A percentile compares a stretch with the other conserved stretches of the same genome.
phyloP scores from a whole-genome alignment of 1,284 basidiomycete genomes.

The Porogramme epimiltina region DNA sequence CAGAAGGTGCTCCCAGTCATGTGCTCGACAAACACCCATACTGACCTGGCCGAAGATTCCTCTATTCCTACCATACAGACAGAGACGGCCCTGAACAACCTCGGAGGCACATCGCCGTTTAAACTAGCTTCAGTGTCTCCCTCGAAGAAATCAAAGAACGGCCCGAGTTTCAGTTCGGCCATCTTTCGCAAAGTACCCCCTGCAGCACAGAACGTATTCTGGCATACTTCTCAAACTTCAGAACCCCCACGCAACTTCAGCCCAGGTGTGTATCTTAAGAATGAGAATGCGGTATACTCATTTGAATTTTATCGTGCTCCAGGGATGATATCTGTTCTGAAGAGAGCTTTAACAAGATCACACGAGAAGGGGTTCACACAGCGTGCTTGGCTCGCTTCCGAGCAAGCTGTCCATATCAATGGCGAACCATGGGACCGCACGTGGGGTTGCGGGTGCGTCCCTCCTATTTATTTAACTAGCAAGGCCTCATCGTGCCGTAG shows the following conservation, averaged over 20 bases:
- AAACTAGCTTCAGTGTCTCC: slow-evolving; percentile 1
- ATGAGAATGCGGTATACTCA: no score
- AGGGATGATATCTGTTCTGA: slow-evolving; percentile 74
- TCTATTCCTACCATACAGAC: no score
- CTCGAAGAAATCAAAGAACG: slow-evolving; percentile 7
- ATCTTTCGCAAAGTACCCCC: neutral
- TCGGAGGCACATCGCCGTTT: neutral
- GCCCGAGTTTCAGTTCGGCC: slow-evolving; percentile 8
- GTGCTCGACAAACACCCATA: neutral
- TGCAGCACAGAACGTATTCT: slow-evolving; percentile 57
- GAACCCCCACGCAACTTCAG: slow-evolving; percentile 70
- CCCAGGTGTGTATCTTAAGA: no score
- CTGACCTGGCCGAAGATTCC: neutral
- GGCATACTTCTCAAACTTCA: slow-evolving; percentile 50
- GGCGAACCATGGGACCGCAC: slow-evolving; percentile 58
- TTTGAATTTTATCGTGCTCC: no score
- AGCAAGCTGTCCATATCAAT: slow-evolving; percentile 60
- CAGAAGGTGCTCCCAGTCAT: slow-evolving; percentile 12
- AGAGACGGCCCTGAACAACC: no score
- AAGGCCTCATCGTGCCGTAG: slow-evolving; percentile 35
- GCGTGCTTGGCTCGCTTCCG: slow-evolving; percentile 68
- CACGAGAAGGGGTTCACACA: slow-evolving; percentile 53
- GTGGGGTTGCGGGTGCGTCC: slow-evolving; percentile 75
- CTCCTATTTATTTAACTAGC: neutral
- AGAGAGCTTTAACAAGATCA: slow-evolving; percentile 52